These are phyloP conservation scores for Neofusicoccum laricinum DNA, from an alignment of 2,329 filamentous ascomycete species.

Conservation along the genomic window DNA sequence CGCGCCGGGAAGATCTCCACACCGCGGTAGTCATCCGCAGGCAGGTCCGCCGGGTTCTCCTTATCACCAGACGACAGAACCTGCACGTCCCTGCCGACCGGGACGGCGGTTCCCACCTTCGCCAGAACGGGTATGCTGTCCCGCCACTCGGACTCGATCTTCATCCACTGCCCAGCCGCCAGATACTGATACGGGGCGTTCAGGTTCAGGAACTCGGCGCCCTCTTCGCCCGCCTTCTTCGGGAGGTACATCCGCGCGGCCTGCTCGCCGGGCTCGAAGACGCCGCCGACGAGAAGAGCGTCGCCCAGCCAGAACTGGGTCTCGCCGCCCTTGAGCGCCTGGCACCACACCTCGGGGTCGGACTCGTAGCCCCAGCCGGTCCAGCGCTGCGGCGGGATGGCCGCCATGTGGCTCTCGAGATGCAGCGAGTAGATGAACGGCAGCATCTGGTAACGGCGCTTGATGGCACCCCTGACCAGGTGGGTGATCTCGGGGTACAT, in stretches of 20 bases:
- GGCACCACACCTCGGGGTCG: conserved; percentile 65
- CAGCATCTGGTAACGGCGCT: conserved; percentile 67
- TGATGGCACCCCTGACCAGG: conserved; percentile 63
- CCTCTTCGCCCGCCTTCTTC: conserved; percentile 34
- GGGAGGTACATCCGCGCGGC: conserved; percentile 63
- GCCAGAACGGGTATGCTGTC: conserved; percentile 56
- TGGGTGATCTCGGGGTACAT: conserved; percentile 69
- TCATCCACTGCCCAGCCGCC: conserved; percentile 53
- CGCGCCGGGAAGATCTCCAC: conserved; percentile 57
- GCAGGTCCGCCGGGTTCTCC: conserved; percentile 43
- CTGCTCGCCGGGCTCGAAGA: conserved; percentile 59
- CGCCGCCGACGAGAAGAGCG: conserved; percentile 58
- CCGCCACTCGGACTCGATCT: conserved; percentile 51
- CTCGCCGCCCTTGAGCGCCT: conserved; percentile 59
- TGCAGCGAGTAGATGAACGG: conserved; percentile 68
- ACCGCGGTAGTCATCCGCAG: conserved; percentile 54
- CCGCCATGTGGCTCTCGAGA: conserved; percentile 59
- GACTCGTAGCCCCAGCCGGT: conserved; percentile 69
- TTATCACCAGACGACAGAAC: conserved; percentile 52
- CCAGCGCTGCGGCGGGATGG: conserved; percentile 67
- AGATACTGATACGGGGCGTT: conserved; percentile 61
- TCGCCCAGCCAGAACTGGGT: conserved; percentile 73
- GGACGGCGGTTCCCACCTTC: conserved; percentile 53
- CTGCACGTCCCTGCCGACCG: conserved; percentile 51
- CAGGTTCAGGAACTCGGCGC: conserved; percentile 61